A percentile compares a stretch with the other conserved stretches of the same genome.
These are phyloP conservation scores for Pichia sp. DNA, from an alignment of 1,139 yeast species.

Conservation along the genomic window DNA sequence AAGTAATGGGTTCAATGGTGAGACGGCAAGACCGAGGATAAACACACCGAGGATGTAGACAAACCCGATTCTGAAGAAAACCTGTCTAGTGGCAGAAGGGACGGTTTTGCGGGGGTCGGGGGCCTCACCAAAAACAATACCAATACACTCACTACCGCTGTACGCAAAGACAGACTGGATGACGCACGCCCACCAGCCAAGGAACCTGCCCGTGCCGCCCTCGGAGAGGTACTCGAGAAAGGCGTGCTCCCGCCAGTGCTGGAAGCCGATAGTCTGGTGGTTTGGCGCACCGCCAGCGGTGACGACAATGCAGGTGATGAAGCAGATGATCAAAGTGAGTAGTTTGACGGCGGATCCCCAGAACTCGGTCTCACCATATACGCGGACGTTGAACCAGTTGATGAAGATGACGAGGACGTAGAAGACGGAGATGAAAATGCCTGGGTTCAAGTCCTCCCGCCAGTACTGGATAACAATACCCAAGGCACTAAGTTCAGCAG, in stretches of 20 bases:
- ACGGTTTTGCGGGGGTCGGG: slow-evolving; percentile 47
- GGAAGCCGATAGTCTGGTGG: slow-evolving; percentile 60
- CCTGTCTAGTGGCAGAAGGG: slow-evolving; percentile 69
- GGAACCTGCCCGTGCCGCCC: slow-evolving; percentile 38
- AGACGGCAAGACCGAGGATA: slow-evolving; percentile 42
- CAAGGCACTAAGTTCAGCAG: slow-evolving; percentile 59
- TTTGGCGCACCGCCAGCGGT: slow-evolving; percentile 60
- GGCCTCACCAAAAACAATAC: slow-evolving; percentile 45
- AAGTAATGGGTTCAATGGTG: slow-evolving; percentile 33
- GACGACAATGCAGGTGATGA: slow-evolving; percentile 43
- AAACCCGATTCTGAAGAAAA: slow-evolving; percentile 61
- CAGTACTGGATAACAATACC: slow-evolving; percentile 60
- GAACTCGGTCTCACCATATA: slow-evolving; percentile 67
- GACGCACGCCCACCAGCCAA: slow-evolving; percentile 28
- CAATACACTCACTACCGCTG: slow-evolving; percentile 45
- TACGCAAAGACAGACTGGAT: slow-evolving; percentile 47
- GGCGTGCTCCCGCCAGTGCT: slow-evolving; percentile 47
- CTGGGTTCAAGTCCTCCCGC: slow-evolving; percentile 51
- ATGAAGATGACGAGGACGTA: slow-evolving; percentile 41
- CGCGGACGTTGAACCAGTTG: slow-evolving; percentile 40
- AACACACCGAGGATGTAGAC: slow-evolving; percentile 49
- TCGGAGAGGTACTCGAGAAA: slow-evolving; percentile 6
- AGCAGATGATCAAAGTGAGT: slow-evolving; percentile 52
- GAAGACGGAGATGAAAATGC: slow-evolving; percentile 57
- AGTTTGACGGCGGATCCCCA: slow-evolving; percentile 62